These are phyloP conservation scores for Solanum gracilifrons DNA, from an alignment of 257 asterid species.

Conservation along the genomic window DNA sequence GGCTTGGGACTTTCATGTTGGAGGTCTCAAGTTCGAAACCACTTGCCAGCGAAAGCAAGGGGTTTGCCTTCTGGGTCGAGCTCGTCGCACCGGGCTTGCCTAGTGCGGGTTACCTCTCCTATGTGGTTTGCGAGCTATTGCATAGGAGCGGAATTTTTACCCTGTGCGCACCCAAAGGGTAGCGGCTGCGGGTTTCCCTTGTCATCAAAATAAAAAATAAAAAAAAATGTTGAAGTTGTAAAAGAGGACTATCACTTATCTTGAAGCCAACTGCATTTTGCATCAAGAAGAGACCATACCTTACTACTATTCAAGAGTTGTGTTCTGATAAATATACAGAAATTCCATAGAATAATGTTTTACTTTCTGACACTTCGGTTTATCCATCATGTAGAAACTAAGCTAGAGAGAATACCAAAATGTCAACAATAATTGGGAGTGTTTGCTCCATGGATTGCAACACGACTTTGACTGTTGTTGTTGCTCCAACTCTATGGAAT, in stretches of 20 bases:
- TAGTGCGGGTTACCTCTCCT: no score
- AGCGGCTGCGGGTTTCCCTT: no score
- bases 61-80: no score
- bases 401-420: not conserved
- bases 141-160: no score
- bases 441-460: not conserved
- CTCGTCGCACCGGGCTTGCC: no score
- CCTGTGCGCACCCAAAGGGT: no score
- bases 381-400: not conserved
- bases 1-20: no score
- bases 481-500: not conserved
- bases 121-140: no score
- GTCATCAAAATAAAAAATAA: no score
- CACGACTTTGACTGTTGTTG: not conserved
- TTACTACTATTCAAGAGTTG: not conserved
- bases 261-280: not conserved
- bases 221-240: not conserved
- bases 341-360: not conserved
- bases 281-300: not conserved
- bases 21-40: no score
- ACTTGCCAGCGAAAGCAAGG: no score
- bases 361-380: not conserved
- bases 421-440: not conserved
- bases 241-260: not conserved
- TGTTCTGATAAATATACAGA: not conserved